Evolutionary conservation across 2,329 filamentous ascomycete genomes (phyloP), one percentile per base, ranked within the genome.

Genomic region (Verticillium nonalfalfae): DNA sequence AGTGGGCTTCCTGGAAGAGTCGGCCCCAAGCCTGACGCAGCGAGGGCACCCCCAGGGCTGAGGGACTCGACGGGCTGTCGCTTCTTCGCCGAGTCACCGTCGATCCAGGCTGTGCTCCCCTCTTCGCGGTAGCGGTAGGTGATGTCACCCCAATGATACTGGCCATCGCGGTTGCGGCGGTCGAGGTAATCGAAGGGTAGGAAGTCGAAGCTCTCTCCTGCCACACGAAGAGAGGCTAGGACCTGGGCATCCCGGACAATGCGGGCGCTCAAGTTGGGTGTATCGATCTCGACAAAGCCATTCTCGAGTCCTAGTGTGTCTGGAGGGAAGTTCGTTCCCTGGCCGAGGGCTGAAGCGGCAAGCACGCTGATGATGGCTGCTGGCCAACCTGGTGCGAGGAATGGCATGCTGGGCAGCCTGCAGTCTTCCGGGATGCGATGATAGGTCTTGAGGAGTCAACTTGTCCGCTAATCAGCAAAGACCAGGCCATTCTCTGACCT

Each of bases 131-230:
- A 86, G 13, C 82, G 78, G 55, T 82, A 76, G 0, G 81, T 85
- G 45, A 87, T 73, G 56, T 87, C 84, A 4, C 84, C 84, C 66
- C 81, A 80, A 67, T 87, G 84, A 63, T 86, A 85, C 63, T 85
- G 79, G 3, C 79, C 79, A 62, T 84, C 79, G 13, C 74, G 74
- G 11, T 80, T 76, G 7, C 84, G 76, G 15, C 72, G 70, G 0
- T 75, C 62, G 3, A 86, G 74, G 55, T 79, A 70, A 66, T 85
- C 83, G 7, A 74, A 81, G 0, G 84, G 83, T 2, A 84, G 74
- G 64, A 86, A 86, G 68, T 86, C 81, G 63, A 85, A 86, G 0
- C 70, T 62, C 3, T 71, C 68, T 0, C 71, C 72, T 0, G 71
- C 66, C 4, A 81, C 73, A 10, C 69, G 75, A 13, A 85, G 68